Percentiles rank a stretch among this genome's conserved stretches.
phyloP scores from a whole-genome alignment of 108 stramenopile species.

The Cyclotella kingstonii region DNA sequence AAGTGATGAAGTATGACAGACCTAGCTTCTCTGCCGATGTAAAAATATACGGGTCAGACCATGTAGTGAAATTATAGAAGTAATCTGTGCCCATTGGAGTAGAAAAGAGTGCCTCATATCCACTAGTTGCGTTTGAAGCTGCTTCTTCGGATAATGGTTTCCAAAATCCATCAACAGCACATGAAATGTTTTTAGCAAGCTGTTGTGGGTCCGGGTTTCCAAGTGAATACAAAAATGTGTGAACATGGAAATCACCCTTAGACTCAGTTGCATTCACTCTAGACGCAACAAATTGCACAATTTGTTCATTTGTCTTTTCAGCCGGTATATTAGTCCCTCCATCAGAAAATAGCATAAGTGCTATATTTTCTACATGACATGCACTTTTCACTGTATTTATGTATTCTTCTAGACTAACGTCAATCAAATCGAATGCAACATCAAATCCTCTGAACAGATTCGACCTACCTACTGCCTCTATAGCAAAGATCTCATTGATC shows the following conservation, averaged over 20 bases:
- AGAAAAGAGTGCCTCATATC: conserved; percentile 22
- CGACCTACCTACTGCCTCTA: conserved; percentile 21
- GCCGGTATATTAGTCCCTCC: conserved; percentile 30
- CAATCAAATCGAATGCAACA: conserved; percentile 23
- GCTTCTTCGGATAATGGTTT: conserved; percentile 11
- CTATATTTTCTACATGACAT: conserved; percentile 42
- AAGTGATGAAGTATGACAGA: not conserved
- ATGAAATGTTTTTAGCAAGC: conserved; percentile 23
- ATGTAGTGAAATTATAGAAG: conserved; percentile 48
- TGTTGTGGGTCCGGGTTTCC: conserved; percentile 17
- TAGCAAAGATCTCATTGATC: conserved; percentile 15
- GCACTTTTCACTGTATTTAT: not conserved
- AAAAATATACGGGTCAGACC: conserved; percentile 61
- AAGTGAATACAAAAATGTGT: conserved; percentile 30
- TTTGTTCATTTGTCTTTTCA: conserved; percentile 12
- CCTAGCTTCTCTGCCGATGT: conserved; percentile 17
- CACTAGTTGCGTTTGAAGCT: conserved; percentile 16
- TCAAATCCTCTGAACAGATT: conserved; percentile 26
- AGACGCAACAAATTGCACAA: conserved; percentile 13
- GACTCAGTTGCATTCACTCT: conserved; percentile 5
- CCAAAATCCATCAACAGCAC: conserved; percentile 43
- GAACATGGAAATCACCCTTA: conserved; percentile 15
- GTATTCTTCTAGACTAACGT: conserved; percentile 10
- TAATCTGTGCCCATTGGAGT: conserved; percentile 26
- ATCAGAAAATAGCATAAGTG: conserved; percentile 38